Percentiles rank a stretch among this genome's conserved stretches.
These are phyloP conservation scores for Suhomyces maxii DNA, from an alignment of 1,139 yeast species.

Conservation along the genomic window DNA sequence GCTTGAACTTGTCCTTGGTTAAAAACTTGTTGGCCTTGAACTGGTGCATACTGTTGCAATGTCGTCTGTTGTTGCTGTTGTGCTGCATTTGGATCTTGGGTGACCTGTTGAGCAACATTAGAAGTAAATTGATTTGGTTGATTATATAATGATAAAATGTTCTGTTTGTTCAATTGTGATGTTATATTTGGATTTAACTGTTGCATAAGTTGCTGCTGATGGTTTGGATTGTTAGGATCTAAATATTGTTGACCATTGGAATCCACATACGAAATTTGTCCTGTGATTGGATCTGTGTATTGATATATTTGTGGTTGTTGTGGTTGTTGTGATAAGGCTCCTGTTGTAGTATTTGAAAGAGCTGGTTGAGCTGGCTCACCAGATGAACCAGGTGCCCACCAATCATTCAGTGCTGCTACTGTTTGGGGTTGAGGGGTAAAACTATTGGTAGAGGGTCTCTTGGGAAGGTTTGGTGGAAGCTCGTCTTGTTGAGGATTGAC, in stretches of 20 bases:
- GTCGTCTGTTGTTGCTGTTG: constrained; percentile 20
- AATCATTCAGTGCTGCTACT: constrained; percentile 19
- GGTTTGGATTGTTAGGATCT: constrained; percentile 55
- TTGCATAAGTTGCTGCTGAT: constrained; percentile 49
- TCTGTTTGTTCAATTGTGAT: constrained; percentile 47
- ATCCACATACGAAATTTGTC: constrained; percentile 59
- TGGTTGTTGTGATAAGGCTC: background rate
- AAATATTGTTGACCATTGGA: constrained; percentile 59
- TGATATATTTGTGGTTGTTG: constrained; percentile 51
- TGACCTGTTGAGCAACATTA: constrained; percentile 25
- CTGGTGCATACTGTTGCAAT: constrained; percentile 14
- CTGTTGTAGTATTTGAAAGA: background rate
- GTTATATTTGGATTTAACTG: constrained; percentile 35
- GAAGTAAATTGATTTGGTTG: constrained; percentile 35
- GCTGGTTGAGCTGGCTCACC: background rate
- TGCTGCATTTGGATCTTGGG: constrained; percentile 17
- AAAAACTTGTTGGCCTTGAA: background rate
- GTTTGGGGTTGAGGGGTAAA: constrained; percentile 1
- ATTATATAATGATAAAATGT: constrained; percentile 41
- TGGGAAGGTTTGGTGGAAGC: constrained; percentile 41
- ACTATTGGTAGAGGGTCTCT: constrained; percentile 31
- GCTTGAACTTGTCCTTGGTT: constrained; percentile 8
- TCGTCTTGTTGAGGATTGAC: constrained; percentile 39
- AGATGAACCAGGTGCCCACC: constrained; percentile 24
- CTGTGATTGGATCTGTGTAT: constrained; percentile 63